Conservation (phyloP, 2,329 filamentous ascomycete genomes). For the Pezicula neosporulosa region DNA sequence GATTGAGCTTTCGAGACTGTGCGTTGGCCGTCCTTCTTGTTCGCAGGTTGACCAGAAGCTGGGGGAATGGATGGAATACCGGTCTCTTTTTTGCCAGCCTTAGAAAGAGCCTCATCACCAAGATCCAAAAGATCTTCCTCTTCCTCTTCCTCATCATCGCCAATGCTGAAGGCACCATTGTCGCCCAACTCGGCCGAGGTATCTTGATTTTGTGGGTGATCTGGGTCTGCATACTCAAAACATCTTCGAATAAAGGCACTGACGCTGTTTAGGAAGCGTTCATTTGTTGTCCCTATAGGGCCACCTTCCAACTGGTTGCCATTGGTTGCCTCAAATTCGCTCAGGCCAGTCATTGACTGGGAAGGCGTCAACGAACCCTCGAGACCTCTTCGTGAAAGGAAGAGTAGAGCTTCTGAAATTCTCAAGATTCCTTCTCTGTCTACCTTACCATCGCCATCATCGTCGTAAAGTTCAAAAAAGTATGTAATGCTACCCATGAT, state of each 20-base stretch:
- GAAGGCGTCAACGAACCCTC: constrained; percentile 70
- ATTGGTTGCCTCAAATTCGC: constrained; percentile 34
- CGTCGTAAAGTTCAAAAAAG: constrained; percentile 97
- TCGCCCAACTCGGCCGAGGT: constrained; percentile 28
- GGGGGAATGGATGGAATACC: constrained; percentile 18
- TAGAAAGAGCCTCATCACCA: constrained; percentile 39
- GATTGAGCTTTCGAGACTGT: constrained; percentile 61
- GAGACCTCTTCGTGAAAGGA: constrained; percentile 84
- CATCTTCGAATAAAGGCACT: constrained; percentile 94
- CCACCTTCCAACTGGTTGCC: constrained; percentile 25
- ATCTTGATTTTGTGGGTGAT: constrained; percentile 63
- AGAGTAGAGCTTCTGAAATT: constrained; percentile 91
- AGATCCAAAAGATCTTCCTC: constrained; percentile 60
- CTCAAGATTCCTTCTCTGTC: constrained; percentile 92
- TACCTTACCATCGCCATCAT: constrained; percentile 84
- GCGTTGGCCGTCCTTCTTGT: constrained; percentile 24
- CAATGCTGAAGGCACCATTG: constrained; percentile 65
- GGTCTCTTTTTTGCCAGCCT: constrained; percentile 27
- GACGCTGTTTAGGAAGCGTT: constrained; percentile 87
- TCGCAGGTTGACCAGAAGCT: constrained; percentile 7
- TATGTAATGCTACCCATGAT: constrained; percentile 98
- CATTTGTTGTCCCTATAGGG: constrained; percentile 64
- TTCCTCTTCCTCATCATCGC: constrained; percentile 63
- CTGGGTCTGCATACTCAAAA: constrained; percentile 97
- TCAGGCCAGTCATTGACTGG: constrained; percentile 52